A percentile compares a stretch with the other conserved stretches of the same genome.
phyloP scores from a whole-genome alignment of 177 flowering plant species.

The Telopea speciosissima region DNA sequence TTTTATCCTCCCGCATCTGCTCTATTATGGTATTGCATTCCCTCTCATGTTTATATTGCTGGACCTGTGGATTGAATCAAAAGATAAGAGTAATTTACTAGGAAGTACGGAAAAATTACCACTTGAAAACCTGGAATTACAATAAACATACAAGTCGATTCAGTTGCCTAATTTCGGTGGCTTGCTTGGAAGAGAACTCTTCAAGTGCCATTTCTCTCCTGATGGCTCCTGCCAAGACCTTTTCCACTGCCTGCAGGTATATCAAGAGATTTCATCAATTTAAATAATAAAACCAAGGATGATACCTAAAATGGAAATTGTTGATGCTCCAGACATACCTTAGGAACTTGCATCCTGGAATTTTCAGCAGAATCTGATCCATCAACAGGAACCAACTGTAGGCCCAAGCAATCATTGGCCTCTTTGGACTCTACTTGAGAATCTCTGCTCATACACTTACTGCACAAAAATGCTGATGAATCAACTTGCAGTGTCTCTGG shows the following conservation, averaged over 20 bases:
- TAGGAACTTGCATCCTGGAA: conserved; percentile 59
- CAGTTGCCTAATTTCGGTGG: conserved; percentile 73
- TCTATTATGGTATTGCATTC: conserved; percentile 86
- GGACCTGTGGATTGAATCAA: conserved; percentile 46
- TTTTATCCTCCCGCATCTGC: conserved; percentile 88
- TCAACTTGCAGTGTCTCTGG: conserved; percentile 24
- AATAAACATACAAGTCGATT: conserved; percentile 71
- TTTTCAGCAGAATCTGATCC: conserved; percentile 41
- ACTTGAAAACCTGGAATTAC: background rate
- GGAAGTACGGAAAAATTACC: background rate
- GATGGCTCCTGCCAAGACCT: conserved; percentile 92
- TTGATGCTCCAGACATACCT: conserved; percentile 32
- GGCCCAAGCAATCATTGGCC: conserved; percentile 30
- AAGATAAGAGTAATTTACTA: background rate
- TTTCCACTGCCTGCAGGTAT: conserved; percentile 75
- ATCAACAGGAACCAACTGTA: conserved; percentile 47
- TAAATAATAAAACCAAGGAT: background rate
- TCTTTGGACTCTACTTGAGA: conserved; percentile 34
- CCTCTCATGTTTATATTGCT: conserved; percentile 95
- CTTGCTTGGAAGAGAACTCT: conserved; percentile 73
- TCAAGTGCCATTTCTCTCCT: conserved; percentile 98
- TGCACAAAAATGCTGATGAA: conserved; percentile 34
- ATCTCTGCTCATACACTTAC: conserved; percentile 44
- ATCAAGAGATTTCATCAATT: background rate
- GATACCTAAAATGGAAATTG: background rate